Percentiles rank a stretch among this genome's conserved stretches.
These are phyloP conservation scores for Knoxdaviesia capensis DNA, from an alignment of 2,329 filamentous ascomycete genomes.

Conservation along the genomic window DNA sequence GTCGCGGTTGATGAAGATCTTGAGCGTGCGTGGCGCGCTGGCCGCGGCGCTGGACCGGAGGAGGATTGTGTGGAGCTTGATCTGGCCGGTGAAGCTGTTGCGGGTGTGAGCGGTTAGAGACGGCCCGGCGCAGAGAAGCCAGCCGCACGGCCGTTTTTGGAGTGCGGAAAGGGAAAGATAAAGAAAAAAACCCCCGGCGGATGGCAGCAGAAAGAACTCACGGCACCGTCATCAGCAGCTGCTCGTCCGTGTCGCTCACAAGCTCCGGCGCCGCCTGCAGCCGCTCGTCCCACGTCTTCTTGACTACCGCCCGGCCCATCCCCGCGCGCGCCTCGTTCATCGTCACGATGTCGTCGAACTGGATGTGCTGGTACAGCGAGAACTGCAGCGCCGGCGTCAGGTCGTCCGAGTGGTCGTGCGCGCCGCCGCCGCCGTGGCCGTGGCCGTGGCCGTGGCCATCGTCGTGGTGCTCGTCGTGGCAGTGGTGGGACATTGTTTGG, in stretches of 20 bases:
- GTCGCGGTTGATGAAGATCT: constrained; percentile 71
- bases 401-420: constrained; percentile 81
- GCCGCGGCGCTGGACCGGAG: constrained; percentile 55
- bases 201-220: constrained; percentile 22
- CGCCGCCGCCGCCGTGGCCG: constrained; percentile 33
- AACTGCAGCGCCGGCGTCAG: constrained; percentile 78
- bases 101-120: not conserved
- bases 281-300: constrained; percentile 82
- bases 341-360: constrained; percentile 68
- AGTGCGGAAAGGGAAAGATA: not conserved
- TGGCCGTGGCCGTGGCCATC: constrained; percentile 30
- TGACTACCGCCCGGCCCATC: constrained; percentile 53
- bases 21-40: constrained; percentile 62
- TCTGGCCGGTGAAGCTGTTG: constrained; percentile 74
- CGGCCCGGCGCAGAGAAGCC: no score
- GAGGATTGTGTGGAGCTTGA: constrained; percentile 79
- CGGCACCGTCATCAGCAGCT: constrained; percentile 85
- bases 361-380: constrained; percentile 79
- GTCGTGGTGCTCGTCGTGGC: constrained; percentile 28
- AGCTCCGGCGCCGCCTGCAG: constrained; percentile 54
- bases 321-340: constrained; percentile 59
- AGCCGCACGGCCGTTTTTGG: no score
- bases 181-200: not conserved
- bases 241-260: constrained; percentile 73
- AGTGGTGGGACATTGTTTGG: constrained; percentile 23